Percentiles rank a stretch among this genome's conserved stretches.
These are phyloP conservation scores for Vararia minispora DNA, from an alignment of 768 basidiomycete species.

Conservation along the genomic window DNA sequence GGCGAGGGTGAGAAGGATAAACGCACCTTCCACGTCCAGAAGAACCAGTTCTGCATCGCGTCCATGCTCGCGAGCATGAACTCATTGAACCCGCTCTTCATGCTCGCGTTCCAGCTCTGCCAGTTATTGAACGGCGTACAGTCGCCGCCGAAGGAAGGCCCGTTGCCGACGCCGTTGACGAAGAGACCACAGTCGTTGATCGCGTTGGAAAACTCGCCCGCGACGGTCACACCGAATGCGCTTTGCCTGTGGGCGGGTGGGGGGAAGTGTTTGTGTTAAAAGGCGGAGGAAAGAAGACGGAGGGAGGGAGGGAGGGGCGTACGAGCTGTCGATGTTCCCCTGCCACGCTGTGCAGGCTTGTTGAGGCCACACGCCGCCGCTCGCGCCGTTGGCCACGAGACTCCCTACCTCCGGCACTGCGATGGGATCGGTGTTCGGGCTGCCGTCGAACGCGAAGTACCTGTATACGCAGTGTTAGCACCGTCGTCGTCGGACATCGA, in stretches of 20 bases:
- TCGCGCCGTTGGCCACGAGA: slow-evolving; percentile 20
- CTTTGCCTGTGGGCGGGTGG: slow-evolving; percentile 30
- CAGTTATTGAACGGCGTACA: slow-evolving; percentile 38
- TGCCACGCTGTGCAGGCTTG: slow-evolving; percentile 33
- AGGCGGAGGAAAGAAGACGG: neutral
- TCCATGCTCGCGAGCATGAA: slow-evolving; percentile 55
- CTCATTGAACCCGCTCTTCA: slow-evolving; percentile 39
- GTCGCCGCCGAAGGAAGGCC: slow-evolving; percentile 16
- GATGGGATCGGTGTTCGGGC: slow-evolving; percentile 7
- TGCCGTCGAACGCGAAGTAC: slow-evolving; percentile 17
- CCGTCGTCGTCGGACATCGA: neutral
- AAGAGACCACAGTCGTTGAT: slow-evolving; percentile 55
- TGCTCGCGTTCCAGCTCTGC: slow-evolving; percentile 37
- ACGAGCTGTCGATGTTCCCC: slow-evolving; percentile 27
- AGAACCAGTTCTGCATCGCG: slow-evolving; percentile 57
- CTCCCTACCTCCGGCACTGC: neutral
- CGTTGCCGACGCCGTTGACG: slow-evolving; percentile 23
- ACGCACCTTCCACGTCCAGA: slow-evolving; percentile 69
- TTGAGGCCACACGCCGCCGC: slow-evolving; percentile 16
- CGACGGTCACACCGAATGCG: slow-evolving; percentile 58
- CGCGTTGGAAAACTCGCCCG: slow-evolving; percentile 68
- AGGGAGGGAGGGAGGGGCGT: slow-evolving; percentile 16
- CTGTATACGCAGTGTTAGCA: neutral
- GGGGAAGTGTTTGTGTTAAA: neutral
- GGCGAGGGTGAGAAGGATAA: neutral